Evolutionary conservation across 805 yeast genomes (phyloP), one percentile per base, ranked within the genome.

Genomic region (Candida xyloterini): DNA sequence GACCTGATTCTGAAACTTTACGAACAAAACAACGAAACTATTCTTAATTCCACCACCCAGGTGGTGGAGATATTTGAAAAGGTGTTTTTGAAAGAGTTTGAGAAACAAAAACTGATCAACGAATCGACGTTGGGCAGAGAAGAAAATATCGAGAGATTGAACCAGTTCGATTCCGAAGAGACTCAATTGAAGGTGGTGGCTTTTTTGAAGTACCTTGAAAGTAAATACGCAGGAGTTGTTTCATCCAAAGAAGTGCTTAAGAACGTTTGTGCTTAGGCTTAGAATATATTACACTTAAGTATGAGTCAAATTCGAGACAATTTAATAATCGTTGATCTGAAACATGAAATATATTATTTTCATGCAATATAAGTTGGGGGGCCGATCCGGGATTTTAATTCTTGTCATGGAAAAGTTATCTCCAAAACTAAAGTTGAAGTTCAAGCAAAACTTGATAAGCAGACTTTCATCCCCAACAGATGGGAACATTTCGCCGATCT

Each of bases 41-140:
- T 84, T 29, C 61, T 78, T 29, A 40, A 49, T n/a, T 67, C 74
- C 52, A 80, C 85, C 35, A 79, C 80, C 45, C 70, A 74, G 55
- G 67, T 89, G 39, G 74, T 87, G 39, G 81, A 75, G 42, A 67
- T 85, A 24, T 81, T 90, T 46, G 81, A 82, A 30, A 68, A 70
- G 44, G 84, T 86, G 16, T 87, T 88, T 60, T 63, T 74, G 39
- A 83, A 84, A 62, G 95, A 88, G 58, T 71, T 74, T 44, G 95
- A 84, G 59, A 76, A 82, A 60, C 75, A 79, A 46, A 81, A 78
- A 60, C 68, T 84, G 56, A 78, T 77, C 49, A 73, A 70, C 60
- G 84, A 84, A 59, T 78, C 88, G 41, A 85, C 95, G 20, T 68
- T 86, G 55, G 95, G 95, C 43, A 82, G 93, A 71, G 95, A 85